Percentiles rank a stretch among this genome's conserved stretches.
These are phyloP conservation scores for Schizophyllum commune DNA, from an alignment of 1,284 basidiomycete species.

Conservation along the genomic window DNA sequence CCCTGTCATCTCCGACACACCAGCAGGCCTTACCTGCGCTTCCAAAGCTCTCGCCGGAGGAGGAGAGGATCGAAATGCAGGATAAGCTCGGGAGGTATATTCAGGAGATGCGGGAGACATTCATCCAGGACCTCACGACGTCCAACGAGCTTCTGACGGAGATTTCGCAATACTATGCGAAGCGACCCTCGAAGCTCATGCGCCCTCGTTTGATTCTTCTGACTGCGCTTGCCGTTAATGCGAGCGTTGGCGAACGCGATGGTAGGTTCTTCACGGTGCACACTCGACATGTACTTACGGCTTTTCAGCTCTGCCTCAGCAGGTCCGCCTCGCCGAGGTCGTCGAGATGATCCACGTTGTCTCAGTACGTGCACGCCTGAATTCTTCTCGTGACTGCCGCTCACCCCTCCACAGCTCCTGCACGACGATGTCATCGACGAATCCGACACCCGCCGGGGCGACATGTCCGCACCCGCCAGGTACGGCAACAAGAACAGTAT, in stretches of 20 bases:
- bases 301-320: neutral
- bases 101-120: neutral
- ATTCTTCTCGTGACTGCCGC: too few species aligned
- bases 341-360: neutral
- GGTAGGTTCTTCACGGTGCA: neutral
- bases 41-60: neutral
- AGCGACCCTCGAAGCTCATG: neutral
- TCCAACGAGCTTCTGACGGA: neutral
- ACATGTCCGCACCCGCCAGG: neutral
- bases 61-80: neutral
- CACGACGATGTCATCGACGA: neutral
- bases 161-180: neutral
- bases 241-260: neutral
- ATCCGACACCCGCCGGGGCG: neutral
- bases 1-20: neutral
- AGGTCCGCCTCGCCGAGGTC: neutral
- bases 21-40: neutral
- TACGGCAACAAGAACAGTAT: neutral
- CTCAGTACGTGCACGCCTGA: neutral
- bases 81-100: neutral
- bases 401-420: neutral
- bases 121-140: neutral
- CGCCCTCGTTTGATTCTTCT: neutral
- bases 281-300: neutral
- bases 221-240: neutral